Base-by-base conservation (phyloP, 106 monocot species). In the Triglochin maritima region DNA sequence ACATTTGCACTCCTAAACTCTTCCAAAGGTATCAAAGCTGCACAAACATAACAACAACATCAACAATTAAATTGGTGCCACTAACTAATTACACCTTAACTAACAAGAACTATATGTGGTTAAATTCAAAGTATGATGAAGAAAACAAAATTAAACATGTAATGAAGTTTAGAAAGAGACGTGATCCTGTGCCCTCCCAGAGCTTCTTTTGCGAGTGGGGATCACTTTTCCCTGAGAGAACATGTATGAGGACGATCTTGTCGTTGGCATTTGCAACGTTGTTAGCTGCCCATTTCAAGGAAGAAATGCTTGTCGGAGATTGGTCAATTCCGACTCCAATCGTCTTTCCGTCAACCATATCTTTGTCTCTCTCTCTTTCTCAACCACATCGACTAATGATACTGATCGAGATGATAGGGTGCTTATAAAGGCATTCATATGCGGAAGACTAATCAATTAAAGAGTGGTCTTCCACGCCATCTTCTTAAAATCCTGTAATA, bases 321-420 rank as follows among this genome's bases (percentile, higher is more conserved):
- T 72, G 73, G 67, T 79, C 78, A 61, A 72, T 59, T 9, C 68
- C 72, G 4, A 79, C 57, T 9, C 78, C 78, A 8, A 72, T 13
- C 9, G 56, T 68, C 56, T 49, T 50, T 3, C 43, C n/a, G n/a
- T n/a, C n/a, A n/a, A n/a, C n/a, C n/a, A n/a, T n/a, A n/a, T n/a
- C n/a, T n/a, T n/a, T n/a, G n/a, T n/a, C n/a, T n/a, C n/a, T n/a
- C n/a, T n/a, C n/a, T n/a, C n/a, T n/a, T n/a, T n/a, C n/a, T n/a
- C n/a, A n/a, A n/a, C n/a, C n/a, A n/a, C n/a, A n/a, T n/a, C n/a
- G n/a, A n/a, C n/a, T n/a, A n/a, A n/a, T n/a, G n/a, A n/a, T n/a
- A n/a, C n/a, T n/a, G n/a, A n/a, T n/a, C n/a, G n/a, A n/a, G n/a
- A n/a, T n/a, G n/a, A n/a, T n/a, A n/a, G n/a, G n/a, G n/a, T n/a